Conservation (phyloP, 345 rosid species). For the Raphanus sativus region DNA sequence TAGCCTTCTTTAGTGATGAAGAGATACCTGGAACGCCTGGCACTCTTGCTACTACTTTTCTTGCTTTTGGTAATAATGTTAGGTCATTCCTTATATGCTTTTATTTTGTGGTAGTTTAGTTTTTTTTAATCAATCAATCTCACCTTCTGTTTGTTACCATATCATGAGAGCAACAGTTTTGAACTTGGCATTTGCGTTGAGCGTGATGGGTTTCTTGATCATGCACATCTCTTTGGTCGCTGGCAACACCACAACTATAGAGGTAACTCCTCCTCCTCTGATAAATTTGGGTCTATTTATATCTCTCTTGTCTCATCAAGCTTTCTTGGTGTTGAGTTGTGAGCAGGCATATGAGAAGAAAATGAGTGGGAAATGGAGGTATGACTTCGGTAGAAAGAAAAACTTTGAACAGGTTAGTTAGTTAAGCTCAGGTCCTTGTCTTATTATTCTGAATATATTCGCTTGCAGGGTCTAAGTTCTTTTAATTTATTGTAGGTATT, state of each 20-base stretch:
- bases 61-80: slow-evolving; percentile 73
- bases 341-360: slow-evolving; percentile 97
- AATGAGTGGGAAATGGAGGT: slow-evolving; percentile 82
- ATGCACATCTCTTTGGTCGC: background rate
- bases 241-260: background rate
- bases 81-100: background rate
- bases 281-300: background rate
- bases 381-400: slow-evolving; percentile 85
- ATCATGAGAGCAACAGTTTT: slow-evolving; percentile 42
- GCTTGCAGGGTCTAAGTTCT: background rate
- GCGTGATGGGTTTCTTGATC: slow-evolving; percentile 6
- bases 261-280: background rate
- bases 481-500: slow-evolving; percentile 54
- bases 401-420: slow-evolving; percentile 84
- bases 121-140: background rate
- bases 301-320: background rate
- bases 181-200: slow-evolving; percentile 3
- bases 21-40: slow-evolving; percentile 97
- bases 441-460: background rate
- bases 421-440: background rate
- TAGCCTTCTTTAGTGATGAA: slow-evolving; percentile 90
- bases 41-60: slow-evolving; percentile 93
- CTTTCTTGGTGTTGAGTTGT: slow-evolving; percentile 19
- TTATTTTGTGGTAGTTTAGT: background rate
- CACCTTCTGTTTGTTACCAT: slow-evolving; percentile 10